Percentiles rank a stretch among this genome's conserved stretches.
phyloP scores from a whole-genome alignment of 495 filamentous ascomycete species.

The Aspergillus sclerotiicarbonarius region DNA sequence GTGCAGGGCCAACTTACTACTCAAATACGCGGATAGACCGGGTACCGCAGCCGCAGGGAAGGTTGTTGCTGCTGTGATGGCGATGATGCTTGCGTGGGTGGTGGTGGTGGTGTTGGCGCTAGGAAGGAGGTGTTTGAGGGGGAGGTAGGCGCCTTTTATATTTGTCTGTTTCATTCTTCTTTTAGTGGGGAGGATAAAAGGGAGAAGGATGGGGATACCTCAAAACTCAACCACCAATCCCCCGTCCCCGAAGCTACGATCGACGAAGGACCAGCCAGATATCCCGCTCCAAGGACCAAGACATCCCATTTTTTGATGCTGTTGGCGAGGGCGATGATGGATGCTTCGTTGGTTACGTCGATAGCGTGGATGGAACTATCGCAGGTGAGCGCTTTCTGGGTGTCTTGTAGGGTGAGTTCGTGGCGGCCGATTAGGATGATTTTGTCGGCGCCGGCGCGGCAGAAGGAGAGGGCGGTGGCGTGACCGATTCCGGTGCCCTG shows the following conservation, averaged over 20 bases:
- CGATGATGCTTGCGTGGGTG: slow-evolving; percentile 32
- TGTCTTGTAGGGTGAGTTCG: slow-evolving; percentile 22
- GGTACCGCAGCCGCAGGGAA: slow-evolving; percentile 18
- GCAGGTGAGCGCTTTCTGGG: slow-evolving; percentile 10
- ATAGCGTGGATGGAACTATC: slow-evolving; percentile 8
- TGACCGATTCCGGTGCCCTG: slow-evolving; percentile 37
- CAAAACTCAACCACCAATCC: slow-evolving; percentile 39
- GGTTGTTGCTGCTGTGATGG: slow-evolving; percentile 19
- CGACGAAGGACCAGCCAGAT: slow-evolving; percentile 18
- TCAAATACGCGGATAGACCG: slow-evolving; percentile 34
- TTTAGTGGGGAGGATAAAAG: background rate
- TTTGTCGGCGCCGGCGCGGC: slow-evolving; percentile 30
- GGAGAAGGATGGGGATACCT: slow-evolving; percentile 22
- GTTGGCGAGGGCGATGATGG: slow-evolving; percentile 17
- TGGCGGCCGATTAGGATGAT: slow-evolving; percentile 37
- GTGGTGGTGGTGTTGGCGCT: slow-evolving; percentile 27
- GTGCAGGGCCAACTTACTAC: slow-evolving; percentile 37
- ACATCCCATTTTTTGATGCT: slow-evolving; percentile 33
- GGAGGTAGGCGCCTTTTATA: slow-evolving; percentile 36
- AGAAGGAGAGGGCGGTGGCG: slow-evolving; percentile 39
- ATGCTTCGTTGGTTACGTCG: slow-evolving; percentile 25
- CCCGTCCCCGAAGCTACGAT: slow-evolving; percentile 23
- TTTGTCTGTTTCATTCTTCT: slow-evolving; percentile 29
- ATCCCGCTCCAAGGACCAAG: slow-evolving; percentile 33
- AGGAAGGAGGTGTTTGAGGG: slow-evolving; percentile 36